phyloP scores from a whole-genome alignment of 306 rosid genomes.

The Vachellia pachyceras region DNA sequence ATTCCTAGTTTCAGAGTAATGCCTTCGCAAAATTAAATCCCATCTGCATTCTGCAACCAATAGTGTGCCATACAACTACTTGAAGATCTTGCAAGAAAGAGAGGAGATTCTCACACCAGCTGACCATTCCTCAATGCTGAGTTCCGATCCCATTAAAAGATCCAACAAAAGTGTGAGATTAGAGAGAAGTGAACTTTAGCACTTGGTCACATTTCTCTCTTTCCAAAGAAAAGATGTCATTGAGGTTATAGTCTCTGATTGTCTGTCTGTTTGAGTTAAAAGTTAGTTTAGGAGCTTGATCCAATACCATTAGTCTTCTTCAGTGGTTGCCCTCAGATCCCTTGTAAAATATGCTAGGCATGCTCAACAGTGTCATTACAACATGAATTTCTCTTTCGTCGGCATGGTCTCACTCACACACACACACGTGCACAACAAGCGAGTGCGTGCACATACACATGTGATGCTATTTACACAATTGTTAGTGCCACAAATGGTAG shows the following conservation, averaged over 20 bases:
- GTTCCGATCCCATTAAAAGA: neutral
- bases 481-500: neutral
- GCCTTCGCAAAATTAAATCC: neutral
- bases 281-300: neutral
- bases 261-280: neutral
- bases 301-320: too few relatives aligned
- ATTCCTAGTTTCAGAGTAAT: neutral
- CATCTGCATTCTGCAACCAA: neutral
- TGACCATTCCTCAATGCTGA: neutral
- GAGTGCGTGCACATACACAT: too few relatives aligned
- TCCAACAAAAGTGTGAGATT: neutral
- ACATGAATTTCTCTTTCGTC: conserved; percentile 12
- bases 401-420: conserved; percentile 4
- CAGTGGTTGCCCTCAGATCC: neutral
- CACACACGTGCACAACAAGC: neutral
- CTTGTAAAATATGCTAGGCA: neutral
- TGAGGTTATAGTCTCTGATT: neutral
- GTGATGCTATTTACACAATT: neutral
- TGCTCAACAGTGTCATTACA: conserved; percentile 24
- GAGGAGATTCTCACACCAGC: neutral
- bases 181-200: neutral
- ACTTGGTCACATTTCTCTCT: neutral
- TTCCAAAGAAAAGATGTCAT: neutral
- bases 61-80: neutral
- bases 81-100: neutral